Evolutionary conservation across 2,329 filamentous ascomycete genomes (phyloP).

Genomic region (Aotearoamyces nothofagi): DNA sequence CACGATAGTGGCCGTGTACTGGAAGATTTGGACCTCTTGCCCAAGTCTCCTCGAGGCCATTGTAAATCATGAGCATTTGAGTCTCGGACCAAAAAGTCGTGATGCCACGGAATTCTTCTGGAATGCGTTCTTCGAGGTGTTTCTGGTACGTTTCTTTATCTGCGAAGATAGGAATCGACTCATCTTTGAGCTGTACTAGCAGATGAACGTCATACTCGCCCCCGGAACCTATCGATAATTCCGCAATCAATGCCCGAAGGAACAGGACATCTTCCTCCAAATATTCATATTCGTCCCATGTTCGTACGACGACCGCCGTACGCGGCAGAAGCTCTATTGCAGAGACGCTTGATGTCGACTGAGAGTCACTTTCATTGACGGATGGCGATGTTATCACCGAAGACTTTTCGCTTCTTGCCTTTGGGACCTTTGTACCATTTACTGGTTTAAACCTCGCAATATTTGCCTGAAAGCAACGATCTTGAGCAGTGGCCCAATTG

Average conservation of each 20-base stretch:
- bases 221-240: slow-evolving; percentile 62
- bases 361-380: neutral
- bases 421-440: slow-evolving; percentile 6
- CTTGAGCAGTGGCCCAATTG: slow-evolving; percentile 52
- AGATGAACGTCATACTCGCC: slow-evolving; percentile 73
- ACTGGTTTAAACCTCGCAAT: slow-evolving; percentile 43
- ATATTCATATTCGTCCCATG: slow-evolving; percentile 68
- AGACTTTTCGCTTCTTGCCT: slow-evolving; percentile 2
- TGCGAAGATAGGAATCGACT: slow-evolving; percentile 64
- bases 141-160: slow-evolving; percentile 52
- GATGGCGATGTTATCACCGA: neutral
- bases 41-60: slow-evolving; percentile 69
- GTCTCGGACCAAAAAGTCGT: slow-evolving; percentile 87
- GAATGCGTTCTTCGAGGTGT: slow-evolving; percentile 52
- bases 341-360: neutral
- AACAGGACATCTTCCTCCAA: slow-evolving; percentile 66
- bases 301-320: slow-evolving; percentile 65
- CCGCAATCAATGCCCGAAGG: slow-evolving; percentile 66
- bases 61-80: slow-evolving; percentile 84
- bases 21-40: slow-evolving; percentile 50
- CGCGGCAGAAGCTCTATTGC: neutral
- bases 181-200: slow-evolving; percentile 69
- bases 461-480: slow-evolving; percentile 9
- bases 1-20: slow-evolving; percentile 85
- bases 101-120: slow-evolving; percentile 76